A percentile compares a stretch with the other conserved stretches of the same genome.
Evolutionary conservation across 306 rosid species (phyloP).

Genomic region (Prunus mongolica): DNA sequence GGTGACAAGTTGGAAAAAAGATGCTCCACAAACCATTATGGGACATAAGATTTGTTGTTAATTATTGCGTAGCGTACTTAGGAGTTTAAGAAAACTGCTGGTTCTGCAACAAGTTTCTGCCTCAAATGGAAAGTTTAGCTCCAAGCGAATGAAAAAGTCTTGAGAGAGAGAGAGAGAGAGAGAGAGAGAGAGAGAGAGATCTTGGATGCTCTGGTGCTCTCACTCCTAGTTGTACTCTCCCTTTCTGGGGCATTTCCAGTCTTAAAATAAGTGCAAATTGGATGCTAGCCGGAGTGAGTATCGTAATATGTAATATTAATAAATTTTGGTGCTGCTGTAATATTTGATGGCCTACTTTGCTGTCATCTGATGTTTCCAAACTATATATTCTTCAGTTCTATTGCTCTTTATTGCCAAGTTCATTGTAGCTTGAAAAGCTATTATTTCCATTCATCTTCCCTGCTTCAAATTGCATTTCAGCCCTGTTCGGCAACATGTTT

Average conservation of each 20-base stretch:
- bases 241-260: not conserved
- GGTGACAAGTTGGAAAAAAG: not conserved
- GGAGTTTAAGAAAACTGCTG: not conserved
- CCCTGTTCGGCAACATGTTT: not conserved
- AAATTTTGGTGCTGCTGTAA: not conserved
- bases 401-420: not conserved
- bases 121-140: not conserved
- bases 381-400: not conserved
- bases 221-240: not conserved
- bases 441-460: not conserved
- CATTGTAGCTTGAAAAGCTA: not conserved
- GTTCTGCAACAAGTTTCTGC: not conserved
- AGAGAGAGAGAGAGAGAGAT: not conserved
- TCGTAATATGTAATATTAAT: not conserved
- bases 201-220: not conserved
- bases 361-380: not conserved
- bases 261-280: not conserved
- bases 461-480: not conserved
- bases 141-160: not conserved
- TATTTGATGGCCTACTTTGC: not conserved
- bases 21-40: not conserved
- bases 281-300: not conserved
- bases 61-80: not conserved
- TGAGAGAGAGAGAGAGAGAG: too few species aligned
- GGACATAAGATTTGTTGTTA: not conserved